Evolutionary conservation across 2,329 filamentous ascomycete genomes (phyloP).

Genomic region (Davidsoniella eucalypti): DNA sequence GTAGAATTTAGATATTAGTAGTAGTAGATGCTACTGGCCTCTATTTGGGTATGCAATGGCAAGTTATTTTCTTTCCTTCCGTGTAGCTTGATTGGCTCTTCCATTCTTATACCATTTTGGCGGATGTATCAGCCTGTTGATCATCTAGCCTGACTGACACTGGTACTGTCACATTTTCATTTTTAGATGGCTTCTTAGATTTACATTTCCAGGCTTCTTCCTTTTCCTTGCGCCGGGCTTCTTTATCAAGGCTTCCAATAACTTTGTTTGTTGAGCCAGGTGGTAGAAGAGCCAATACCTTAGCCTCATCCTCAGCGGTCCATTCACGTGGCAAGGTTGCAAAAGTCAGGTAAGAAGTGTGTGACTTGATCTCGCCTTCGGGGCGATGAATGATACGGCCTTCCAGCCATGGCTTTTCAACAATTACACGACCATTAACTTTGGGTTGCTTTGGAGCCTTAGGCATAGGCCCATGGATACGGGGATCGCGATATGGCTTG

Average conservation of each 20-base stretch:
- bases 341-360: conserved; percentile 95
- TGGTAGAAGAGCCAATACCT: conserved; percentile 42
- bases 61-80: no score
- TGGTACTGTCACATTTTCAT: conserved; percentile 5
- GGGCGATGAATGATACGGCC: conserved; percentile 65
- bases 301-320: conserved; percentile 65
- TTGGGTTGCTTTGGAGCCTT: conserved; percentile 8
- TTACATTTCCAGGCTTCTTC: conserved; percentile 32
- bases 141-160: no score
- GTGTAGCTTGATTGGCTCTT: no score
- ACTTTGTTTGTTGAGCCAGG: conserved; percentile 36
- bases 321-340: conserved; percentile 76
- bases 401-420: conserved; percentile 48
- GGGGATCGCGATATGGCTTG: conserved; percentile 14
- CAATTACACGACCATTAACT: not conserved
- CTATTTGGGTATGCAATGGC: no score
- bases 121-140: no score
- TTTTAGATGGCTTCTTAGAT: conserved; percentile 29
- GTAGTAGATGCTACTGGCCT: no score
- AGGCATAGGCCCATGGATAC: not conserved
- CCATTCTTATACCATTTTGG: no score
- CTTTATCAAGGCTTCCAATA: conserved; percentile 37
- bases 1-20: no score
- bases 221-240: conserved; percentile 39
- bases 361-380: conserved; percentile 81